Evolutionary conservation across 345 rosid genomes (phyloP).

Genomic region (Linum tenue): DNA sequence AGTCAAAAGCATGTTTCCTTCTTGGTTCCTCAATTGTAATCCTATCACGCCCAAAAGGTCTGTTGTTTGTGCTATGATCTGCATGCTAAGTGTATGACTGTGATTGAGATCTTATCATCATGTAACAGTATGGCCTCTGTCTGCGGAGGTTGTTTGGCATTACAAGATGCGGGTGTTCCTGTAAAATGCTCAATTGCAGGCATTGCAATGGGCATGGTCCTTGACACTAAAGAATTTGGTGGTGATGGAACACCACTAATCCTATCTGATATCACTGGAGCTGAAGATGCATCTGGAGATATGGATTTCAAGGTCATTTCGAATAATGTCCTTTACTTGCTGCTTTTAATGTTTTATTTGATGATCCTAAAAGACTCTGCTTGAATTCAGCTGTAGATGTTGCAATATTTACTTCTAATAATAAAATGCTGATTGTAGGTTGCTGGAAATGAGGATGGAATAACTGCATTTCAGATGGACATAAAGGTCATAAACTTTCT

Average conservation of each 20-base stretch:
- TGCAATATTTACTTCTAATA: not conserved
- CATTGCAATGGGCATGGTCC: conserved; percentile 95
- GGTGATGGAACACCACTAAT: conserved; percentile 96
- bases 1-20: not conserved
- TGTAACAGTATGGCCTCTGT: conserved; percentile 95
- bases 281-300: conserved; percentile 99
- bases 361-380: not conserved
- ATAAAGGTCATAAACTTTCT: conserved; percentile 53
- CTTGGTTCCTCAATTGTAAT: not conserved
- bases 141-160: conserved; percentile 97
- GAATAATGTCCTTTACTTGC: not conserved
- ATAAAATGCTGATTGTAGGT: conserved; percentile 40
- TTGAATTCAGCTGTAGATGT: conserved; percentile 3
- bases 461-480: conserved; percentile 99
- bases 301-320: conserved; percentile 87
- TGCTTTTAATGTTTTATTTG: not conserved
- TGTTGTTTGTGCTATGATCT: not conserved
- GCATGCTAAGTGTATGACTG: not conserved
- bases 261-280: conserved; percentile 93
- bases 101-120: conserved; percentile 10
- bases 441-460: conserved; percentile 91
- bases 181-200: conserved; percentile 82
- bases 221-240: conserved; percentile 85
- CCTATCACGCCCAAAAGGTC: not conserved
- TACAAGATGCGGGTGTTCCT: conserved; percentile 99